Evolutionary conservation across 495 filamentous ascomycete genomes (phyloP), one percentile per base, ranked within the genome.

Genomic region (Penicillium salamii): DNA sequence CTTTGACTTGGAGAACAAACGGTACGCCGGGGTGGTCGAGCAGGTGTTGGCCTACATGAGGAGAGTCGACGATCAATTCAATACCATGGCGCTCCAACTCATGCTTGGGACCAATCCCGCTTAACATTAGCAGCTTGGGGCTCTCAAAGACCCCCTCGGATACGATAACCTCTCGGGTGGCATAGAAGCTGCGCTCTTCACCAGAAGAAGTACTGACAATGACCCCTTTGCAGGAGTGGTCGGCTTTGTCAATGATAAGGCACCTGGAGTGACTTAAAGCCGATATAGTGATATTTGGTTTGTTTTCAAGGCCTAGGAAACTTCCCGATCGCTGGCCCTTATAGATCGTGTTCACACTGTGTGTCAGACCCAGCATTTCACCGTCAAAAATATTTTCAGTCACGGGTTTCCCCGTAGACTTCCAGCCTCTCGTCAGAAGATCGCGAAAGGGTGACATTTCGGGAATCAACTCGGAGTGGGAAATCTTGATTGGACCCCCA

Each of bases 291-390:
- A 83, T 62, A 46, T 86, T 86, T 1, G 71, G 63, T 61, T 82
- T 84, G 53, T 74, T 66, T 37, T 69, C 52, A 17, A 86, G 49
- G 50, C 74, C 83, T 5, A 76, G 53, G 52, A 65, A 79, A 44
- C 74, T 78, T 0, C 74, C 71, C 18, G 74, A 75, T 39, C 82
- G 78, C 54, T 71, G 61, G 18, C 82, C 81, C 39, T 79, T 65
- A 66, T 84, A 82, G 50, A 83, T 81, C 33, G 72, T 76, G 58
- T 80, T 74, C 9, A 79, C 65, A 54, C 74, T 78, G 49, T 81
- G 71, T 35, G 69, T 71, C 3, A 84, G 71, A 5, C 82, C 82
- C 26, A 65, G 49, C 78, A 80, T 76, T 11, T 69, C 66, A n/a
- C 80, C 82, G 34, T 67, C 68, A 61, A 75, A 80, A 46, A 85